A percentile compares a stretch with the other conserved stretches of the same genome.
Conservation (phyloP, 805 yeast species). For the Naumovozyma castellii region DNA sequence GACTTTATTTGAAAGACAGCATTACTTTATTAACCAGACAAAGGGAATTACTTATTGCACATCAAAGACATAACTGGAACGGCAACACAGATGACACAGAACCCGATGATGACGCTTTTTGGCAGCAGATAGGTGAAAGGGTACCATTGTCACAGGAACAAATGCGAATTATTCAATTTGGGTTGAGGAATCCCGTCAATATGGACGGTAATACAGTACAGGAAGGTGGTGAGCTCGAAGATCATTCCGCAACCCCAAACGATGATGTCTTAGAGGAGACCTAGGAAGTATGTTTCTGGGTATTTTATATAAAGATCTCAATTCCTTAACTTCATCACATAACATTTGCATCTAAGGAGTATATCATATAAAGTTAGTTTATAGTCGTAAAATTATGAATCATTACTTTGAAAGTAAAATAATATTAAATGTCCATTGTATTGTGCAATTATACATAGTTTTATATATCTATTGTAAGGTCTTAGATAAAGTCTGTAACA, state of each 20-base stretch:
- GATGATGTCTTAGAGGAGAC: conserved; percentile 14
- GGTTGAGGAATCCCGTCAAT: conserved; percentile 12
- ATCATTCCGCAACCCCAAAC: conserved; percentile 23
- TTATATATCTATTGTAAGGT: conserved; percentile 1
- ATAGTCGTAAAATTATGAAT: too few species aligned
- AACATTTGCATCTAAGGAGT: too few species aligned
- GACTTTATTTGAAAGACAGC: conserved; percentile 27
- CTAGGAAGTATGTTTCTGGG: too few species aligned
- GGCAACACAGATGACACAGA: background rate
- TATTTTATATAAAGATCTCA: too few species aligned
- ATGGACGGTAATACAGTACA: conserved; percentile 7
- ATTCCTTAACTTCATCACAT: too few species aligned
- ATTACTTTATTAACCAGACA: conserved; percentile 27
- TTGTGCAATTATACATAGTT: background rate
- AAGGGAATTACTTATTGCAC: conserved; percentile 24
- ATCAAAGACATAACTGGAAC: conserved; percentile 16
- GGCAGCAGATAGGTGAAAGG: conserved; percentile 8
- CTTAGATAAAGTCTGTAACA: conserved; percentile 11
- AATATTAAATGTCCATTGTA: background rate
- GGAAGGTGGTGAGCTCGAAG: conserved; percentile 9
- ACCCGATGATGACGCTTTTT: conserved; percentile 3
- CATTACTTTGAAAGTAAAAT: too few species aligned
- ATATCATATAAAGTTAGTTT: too few species aligned
- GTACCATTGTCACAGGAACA: conserved; percentile 18
- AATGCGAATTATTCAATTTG: conserved; percentile 21